Evolutionary conservation across 257 asterid genomes (phyloP).

Genomic region (Echium plantagineum): DNA sequence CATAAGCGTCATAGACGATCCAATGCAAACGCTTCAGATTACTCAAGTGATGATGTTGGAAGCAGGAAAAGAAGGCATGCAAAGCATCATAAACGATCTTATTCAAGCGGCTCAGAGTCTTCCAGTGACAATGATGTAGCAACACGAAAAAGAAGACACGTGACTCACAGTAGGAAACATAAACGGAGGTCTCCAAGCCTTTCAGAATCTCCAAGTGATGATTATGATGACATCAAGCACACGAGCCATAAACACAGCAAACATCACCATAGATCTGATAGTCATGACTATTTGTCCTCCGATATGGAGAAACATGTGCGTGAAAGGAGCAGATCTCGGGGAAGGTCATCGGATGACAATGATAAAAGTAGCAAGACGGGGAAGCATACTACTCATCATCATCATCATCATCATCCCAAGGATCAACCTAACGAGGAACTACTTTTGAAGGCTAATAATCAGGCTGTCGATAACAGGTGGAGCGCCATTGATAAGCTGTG

Average conservation of each 20-base stretch:
- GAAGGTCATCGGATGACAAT: constrained; percentile 30
- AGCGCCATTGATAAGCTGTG: too few relatives aligned
- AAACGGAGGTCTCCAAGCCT: constrained; percentile 19
- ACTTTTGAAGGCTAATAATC: neutral
- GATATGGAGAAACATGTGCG: constrained; percentile 35
- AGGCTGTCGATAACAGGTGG: neutral
- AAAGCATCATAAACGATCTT: constrained; percentile 29
- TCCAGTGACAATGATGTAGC: constrained; percentile 24
- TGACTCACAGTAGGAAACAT: constrained; percentile 19
- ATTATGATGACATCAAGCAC: constrained; percentile 17
- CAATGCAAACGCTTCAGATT: constrained; percentile 25
- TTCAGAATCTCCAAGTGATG: constrained; percentile 31
- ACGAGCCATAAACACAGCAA: constrained; percentile 29
- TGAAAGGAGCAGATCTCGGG: constrained; percentile 33
- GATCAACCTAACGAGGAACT: constrained; percentile 8
- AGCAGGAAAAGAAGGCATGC: constrained; percentile 25
- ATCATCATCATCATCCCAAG: constrained; percentile 20
- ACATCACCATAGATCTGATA: constrained; percentile 20
- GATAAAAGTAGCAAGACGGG: constrained; percentile 24
- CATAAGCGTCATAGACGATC: constrained; percentile 25
- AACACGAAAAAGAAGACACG: constrained; percentile 24
- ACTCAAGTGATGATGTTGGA: constrained; percentile 26
- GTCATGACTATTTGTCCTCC: constrained; percentile 28
- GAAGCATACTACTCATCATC: constrained; percentile 22
- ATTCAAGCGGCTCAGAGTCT: constrained; percentile 26